These are phyloP conservation scores for Bipolaris victoriae DNA, from an alignment of 2,329 filamentous ascomycete species.

Conservation along the genomic window DNA sequence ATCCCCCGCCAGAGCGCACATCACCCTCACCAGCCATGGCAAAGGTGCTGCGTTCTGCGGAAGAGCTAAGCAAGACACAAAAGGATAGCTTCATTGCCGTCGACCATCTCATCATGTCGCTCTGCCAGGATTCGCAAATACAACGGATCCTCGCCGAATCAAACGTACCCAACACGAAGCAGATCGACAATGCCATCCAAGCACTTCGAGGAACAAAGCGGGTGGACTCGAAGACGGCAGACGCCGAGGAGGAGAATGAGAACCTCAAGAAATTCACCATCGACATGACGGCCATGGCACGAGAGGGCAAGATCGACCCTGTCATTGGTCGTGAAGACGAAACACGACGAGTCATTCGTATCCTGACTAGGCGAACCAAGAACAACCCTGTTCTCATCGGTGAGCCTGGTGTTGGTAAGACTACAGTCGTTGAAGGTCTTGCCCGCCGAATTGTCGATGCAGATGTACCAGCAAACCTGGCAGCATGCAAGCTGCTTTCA, in stretches of 20 bases:
- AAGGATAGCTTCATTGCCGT: conserved; percentile 95
- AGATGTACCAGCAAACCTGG: conserved; percentile 94
- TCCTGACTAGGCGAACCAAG: conserved; percentile 91
- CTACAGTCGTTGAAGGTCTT: conserved; percentile 94
- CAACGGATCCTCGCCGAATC: conserved; percentile 78
- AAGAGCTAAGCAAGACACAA: conserved; percentile 94
- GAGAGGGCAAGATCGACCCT: conserved; percentile 96
- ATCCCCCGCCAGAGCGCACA: conserved; percentile 89
- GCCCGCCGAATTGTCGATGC: conserved; percentile 95
- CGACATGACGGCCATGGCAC: conserved; percentile 95
- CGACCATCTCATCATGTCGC: conserved; percentile 87
- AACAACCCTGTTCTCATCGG: conserved; percentile 99
- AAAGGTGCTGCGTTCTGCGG: conserved; percentile 80
- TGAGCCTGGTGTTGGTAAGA: conserved; percentile 98
- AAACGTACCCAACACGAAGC: conserved; percentile 88
- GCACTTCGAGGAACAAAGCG: conserved; percentile 90
- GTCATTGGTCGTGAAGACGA: conserved; percentile 97
- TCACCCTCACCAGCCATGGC: conserved; percentile 82
- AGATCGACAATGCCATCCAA: conserved; percentile 88
- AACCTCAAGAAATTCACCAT: conserved; percentile 98
- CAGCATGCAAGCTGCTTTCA: conserved; percentile 90
- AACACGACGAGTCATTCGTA: conserved; percentile 88
- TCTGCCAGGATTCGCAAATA: conserved; percentile 79
- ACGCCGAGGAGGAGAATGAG: conserved; percentile 90
- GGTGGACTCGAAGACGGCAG: conserved; percentile 95